Conservation (phyloP, 2,329 filamentous ascomycete species). For the Paecilomyces formosus region DNA sequence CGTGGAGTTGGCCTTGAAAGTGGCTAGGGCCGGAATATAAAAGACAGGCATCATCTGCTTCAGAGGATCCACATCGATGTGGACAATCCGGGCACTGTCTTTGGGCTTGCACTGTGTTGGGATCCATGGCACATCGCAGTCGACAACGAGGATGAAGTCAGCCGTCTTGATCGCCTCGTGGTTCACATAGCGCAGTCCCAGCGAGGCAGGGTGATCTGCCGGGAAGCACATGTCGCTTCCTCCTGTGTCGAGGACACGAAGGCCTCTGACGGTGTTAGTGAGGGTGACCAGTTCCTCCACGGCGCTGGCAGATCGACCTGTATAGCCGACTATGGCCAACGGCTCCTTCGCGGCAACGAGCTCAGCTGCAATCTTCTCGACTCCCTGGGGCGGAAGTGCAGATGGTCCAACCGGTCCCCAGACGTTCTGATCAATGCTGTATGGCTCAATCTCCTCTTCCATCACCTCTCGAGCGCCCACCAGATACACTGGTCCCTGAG, state of each 20-base stretch:
- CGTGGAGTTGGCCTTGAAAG: conserved; percentile 60
- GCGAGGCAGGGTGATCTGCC: conserved; percentile 45
- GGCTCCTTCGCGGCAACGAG: conserved; percentile 42
- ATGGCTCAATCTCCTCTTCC: conserved; percentile 74
- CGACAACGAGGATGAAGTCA: conserved; percentile 76
- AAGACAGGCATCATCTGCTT: conserved; percentile 69
- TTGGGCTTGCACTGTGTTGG: conserved; percentile 62
- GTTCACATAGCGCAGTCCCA: conserved; percentile 66
- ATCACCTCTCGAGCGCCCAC: conserved; percentile 73
- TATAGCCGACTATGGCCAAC: conserved; percentile 45
- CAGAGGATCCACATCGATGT: conserved; percentile 60
- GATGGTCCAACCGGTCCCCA: conserved; percentile 67
- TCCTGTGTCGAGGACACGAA: conserved; percentile 47
- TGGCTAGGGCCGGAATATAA: conserved; percentile 58
- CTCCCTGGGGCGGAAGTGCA: conserved; percentile 46
- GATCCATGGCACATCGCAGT: conserved; percentile 93
- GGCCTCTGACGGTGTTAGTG: conserved; percentile 40
- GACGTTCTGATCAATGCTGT: conserved; percentile 57
- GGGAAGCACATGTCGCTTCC: conserved; percentile 47
- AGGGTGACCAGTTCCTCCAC: conserved; percentile 40
- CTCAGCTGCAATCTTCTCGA: conserved; percentile 36
- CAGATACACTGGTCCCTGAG: conserved; percentile 73
- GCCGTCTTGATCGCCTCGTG: conserved; percentile 68
- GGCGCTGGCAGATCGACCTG: conserved; percentile 37
- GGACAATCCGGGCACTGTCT: conserved; percentile 51